Conservation (phyloP, 2,329 filamentous ascomycete genomes). For the Endothia cerciana region DNA sequence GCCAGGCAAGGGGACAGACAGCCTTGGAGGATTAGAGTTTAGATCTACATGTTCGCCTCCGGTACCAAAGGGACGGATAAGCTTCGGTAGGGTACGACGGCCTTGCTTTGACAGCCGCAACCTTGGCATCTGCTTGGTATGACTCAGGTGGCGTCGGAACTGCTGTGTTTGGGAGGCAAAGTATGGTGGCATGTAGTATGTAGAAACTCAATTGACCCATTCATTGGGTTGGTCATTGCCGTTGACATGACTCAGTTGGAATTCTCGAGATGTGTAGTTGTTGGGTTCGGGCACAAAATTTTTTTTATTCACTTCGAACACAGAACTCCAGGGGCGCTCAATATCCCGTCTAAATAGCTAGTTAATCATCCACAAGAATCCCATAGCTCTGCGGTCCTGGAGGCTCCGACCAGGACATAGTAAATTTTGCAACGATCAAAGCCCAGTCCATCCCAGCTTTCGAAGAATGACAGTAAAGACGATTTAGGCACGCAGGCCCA, state of each 20-base stretch:
- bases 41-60: background rate
- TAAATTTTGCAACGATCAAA: background rate
- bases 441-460: background rate
- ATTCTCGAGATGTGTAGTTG: background rate
- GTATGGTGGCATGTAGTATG: background rate
- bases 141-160: background rate
- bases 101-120: constrained; percentile 1
- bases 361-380: background rate
- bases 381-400: background rate
- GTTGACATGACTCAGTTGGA: background rate
- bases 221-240: background rate
- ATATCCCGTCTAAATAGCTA: background rate
- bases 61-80: background rate
- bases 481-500: background rate
- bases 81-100: background rate
- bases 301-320: constrained; percentile 13
- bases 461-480: background rate
- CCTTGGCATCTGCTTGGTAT: background rate
- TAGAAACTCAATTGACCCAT: background rate
- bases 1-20: background rate
- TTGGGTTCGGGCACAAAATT: background rate
- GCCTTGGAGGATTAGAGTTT: background rate
- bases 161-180: background rate
- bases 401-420: background rate
- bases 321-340: constrained; percentile 4